These are phyloP conservation scores for Rhodotorula kratochvilovae DNA, from an alignment of 768 basidiomycete species.

Conservation along the genomic window DNA sequence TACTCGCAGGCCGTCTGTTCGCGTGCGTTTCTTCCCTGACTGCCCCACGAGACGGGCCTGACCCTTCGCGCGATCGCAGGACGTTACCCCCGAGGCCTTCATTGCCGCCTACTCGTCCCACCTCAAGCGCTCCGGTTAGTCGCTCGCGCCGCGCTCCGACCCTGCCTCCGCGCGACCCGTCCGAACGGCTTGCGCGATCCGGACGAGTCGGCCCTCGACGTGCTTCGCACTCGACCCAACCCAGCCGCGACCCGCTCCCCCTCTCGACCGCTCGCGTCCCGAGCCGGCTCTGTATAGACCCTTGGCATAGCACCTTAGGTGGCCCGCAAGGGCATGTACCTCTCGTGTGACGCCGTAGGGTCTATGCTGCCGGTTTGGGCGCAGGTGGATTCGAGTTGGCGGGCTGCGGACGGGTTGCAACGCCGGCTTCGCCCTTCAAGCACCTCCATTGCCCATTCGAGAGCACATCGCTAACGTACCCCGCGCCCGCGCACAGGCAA, in stretches of 20 bases:
- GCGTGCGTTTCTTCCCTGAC: background rate
- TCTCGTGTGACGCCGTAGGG: background rate
- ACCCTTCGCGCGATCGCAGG: background rate
- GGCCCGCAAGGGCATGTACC: constrained; percentile 40
- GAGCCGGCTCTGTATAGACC: background rate
- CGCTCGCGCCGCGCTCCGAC: background rate
- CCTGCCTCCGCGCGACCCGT: no score
- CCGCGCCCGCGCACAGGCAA: constrained; percentile 59
- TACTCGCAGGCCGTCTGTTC: background rate
- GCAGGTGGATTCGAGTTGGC: background rate
- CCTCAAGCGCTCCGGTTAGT: constrained; percentile 44
- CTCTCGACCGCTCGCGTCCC: background rate
- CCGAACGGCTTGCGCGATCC: no score
- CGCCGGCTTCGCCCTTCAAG: background rate
- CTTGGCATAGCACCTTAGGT: constrained; percentile 36
- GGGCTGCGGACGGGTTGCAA: background rate
- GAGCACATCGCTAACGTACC: background rate
- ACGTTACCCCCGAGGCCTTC: constrained; percentile 41
- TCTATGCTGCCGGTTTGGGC: background rate
- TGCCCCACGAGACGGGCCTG: background rate
- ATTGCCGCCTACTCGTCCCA: constrained; percentile 42
- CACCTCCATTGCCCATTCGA: background rate
- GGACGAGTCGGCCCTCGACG: no score
- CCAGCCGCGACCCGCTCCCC: background rate
- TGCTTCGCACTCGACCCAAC: background rate